Evolutionary conservation across 192 early-diverging fungal species (phyloP).

Genomic region (Chytriomyces sp.): DNA sequence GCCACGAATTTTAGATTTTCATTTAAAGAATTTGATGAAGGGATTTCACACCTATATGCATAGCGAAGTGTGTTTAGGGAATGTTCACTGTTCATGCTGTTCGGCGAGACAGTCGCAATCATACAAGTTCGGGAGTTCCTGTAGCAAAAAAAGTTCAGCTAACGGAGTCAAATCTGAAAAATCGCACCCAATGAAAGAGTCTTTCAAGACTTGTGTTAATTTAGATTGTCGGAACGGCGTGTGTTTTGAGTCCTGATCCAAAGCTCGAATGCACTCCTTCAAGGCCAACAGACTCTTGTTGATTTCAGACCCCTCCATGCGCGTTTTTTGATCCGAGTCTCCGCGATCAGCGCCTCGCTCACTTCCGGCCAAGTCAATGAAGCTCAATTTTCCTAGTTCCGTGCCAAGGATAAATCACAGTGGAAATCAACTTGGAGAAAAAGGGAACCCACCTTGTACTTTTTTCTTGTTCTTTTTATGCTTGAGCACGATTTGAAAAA

Average conservation of each 20-base stretch:
- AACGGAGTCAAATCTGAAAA: background rate
- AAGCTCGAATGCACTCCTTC: slow-evolving; percentile 97
- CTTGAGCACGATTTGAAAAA: slow-evolving; percentile 89
- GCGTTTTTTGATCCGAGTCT: slow-evolving; percentile 88
- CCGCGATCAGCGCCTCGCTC: slow-evolving; percentile 97
- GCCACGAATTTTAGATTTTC: background rate
- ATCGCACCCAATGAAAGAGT: slow-evolving; percentile 88
- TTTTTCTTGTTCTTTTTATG: slow-evolving; percentile 65
- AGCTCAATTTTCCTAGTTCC: slow-evolving; percentile 93
- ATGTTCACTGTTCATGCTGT: slow-evolving; percentile 93
- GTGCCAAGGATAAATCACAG: background rate
- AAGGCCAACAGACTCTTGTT: slow-evolving; percentile 97
- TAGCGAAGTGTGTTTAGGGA: slow-evolving; percentile 96
- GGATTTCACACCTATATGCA: slow-evolving; percentile 72
- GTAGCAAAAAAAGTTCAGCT: background rate
- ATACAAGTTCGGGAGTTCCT: slow-evolving; percentile 95
- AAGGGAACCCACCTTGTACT: slow-evolving; percentile 50
- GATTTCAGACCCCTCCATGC: slow-evolving; percentile 99
- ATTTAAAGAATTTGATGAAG: background rate
- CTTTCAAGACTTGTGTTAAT: slow-evolving; percentile 95
- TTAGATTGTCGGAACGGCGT: slow-evolving; percentile 98
- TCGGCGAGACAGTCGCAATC: slow-evolving; percentile 98
- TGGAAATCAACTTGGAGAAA: background rate
- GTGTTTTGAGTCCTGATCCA: slow-evolving; percentile 93
- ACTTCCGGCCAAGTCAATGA: slow-evolving; percentile 98